These are phyloP conservation scores for Trypanosoma platydactyli DNA, from an alignment of 208 protist genomes.

Conservation along the genomic window DNA sequence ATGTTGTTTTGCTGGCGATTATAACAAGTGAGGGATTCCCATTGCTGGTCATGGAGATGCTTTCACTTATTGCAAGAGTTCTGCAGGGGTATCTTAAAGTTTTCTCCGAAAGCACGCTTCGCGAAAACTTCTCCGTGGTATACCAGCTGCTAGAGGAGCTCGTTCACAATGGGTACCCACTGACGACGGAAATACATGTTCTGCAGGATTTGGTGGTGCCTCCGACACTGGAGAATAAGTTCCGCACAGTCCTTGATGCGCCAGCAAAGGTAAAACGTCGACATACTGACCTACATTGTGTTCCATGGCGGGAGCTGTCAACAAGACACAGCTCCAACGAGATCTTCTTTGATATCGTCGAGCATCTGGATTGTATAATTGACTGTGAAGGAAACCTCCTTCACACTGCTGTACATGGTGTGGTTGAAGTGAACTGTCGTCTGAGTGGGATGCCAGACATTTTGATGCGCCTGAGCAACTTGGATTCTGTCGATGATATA, in stretches of 20 bases:
- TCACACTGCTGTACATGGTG: constrained; percentile 61
- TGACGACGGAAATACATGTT: constrained; percentile 81
- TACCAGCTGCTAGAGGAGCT: constrained; percentile 93
- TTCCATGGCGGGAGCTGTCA: constrained; percentile 81
- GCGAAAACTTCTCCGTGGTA: constrained; percentile 90
- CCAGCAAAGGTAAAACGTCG: constrained; percentile 22
- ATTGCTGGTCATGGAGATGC: constrained; percentile 75
- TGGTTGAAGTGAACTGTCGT: constrained; percentile 80
- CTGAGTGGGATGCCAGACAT: constrained; percentile 91
- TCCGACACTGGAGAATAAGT: constrained; percentile 81
- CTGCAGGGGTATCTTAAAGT: constrained; percentile 80
- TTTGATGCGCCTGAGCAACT: constrained; percentile 61
- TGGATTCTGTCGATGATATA: constrained; percentile 73
- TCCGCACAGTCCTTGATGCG: constrained; percentile 68
- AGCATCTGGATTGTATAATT: constrained; percentile 82
- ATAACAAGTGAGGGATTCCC: constrained; percentile 64
- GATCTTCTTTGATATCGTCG: constrained; percentile 93
- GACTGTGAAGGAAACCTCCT: constrained; percentile 73
- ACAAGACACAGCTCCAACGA: constrained; percentile 83
- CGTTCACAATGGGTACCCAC: constrained; percentile 91
- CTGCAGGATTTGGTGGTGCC: constrained; percentile 88
- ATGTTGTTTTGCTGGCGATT: constrained; percentile 77
- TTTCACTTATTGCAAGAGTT: constrained; percentile 58
- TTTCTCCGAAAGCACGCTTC: constrained; percentile 72
- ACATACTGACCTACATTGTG: constrained; percentile 16